Evolutionary conservation across 768 basidiomycete species (phyloP), one percentile per base, ranked within the genome.

Genomic region (Cyathus striatus): DNA sequence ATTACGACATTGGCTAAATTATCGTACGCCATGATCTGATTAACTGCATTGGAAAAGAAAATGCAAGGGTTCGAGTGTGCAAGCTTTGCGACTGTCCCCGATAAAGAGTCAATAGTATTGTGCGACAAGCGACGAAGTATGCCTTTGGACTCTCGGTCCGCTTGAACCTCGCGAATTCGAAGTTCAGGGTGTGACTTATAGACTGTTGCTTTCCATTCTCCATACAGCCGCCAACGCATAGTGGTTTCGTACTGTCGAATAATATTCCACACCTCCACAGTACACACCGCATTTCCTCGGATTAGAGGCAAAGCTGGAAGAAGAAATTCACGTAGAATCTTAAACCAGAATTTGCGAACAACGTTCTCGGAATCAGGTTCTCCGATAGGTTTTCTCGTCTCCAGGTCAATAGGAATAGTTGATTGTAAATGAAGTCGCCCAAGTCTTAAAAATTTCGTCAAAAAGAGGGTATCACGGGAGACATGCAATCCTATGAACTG

Each of bases 1-100:
- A 98, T 86, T 33, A 97, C 86, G 17, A 93, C 90, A 32, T 75
- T 76, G 7, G 90, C 90, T 41, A 96, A 65, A 62, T 98, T 99
- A 57, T 95, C 90, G 56, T 99, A 99, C 12, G 90, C 84, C 85
- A 92, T 91, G 45, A 97, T 87, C 62, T 98, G 96, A 50, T 85
- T 83, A 37, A 99, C 83, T 0, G 88, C 90, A 48, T 89, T 87
- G 18, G 77, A 59, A 69, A 97, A 98, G 53, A 98, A 80, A 39
- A 94, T 83, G 52, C 83, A 86, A 4, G 96, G 96, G 56, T 98
- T 96, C 14, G 89, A 86, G 60, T 98, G 93, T 12, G 90, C 90
- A 42, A 95, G 66, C 63, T 98, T 97, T 10, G 90, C 94, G 20
- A 98, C 81, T 3, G 85, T 78, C 16, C 94, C 85, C 22, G 92